Evolutionary conservation across 1,284 basidiomycete species (phyloP).

Genomic region (Tetrapyrgos nigripes): DNA sequence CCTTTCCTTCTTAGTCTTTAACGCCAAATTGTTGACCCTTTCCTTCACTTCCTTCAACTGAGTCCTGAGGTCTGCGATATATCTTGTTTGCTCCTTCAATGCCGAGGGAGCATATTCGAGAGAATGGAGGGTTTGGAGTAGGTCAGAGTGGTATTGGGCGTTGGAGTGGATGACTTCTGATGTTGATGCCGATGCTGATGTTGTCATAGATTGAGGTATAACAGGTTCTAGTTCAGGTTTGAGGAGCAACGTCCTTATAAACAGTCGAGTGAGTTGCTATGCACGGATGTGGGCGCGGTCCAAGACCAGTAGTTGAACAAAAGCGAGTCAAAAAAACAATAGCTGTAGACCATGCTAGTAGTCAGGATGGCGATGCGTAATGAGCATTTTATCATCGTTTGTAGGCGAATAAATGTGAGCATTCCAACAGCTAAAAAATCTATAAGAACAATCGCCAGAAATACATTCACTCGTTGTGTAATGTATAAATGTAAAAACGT

Average conservation of each 20-base stretch:
- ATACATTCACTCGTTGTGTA: neutral
- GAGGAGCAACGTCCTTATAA: too few species aligned
- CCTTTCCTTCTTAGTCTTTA: conserved; percentile 47
- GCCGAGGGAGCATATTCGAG: conserved; percentile 48
- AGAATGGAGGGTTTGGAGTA: conserved; percentile 38
- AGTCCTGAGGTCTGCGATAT: conserved; percentile 39
- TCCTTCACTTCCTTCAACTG: conserved; percentile 29
- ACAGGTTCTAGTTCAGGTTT: too few species aligned
- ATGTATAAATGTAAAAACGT: neutral
- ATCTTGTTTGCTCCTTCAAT: conserved; percentile 38
- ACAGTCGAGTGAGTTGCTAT: too few species aligned
- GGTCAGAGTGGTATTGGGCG: conserved; percentile 41
- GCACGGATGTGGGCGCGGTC: too few species aligned
- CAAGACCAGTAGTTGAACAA: too few species aligned
- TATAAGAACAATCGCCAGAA: neutral
- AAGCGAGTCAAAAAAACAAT: too few species aligned
- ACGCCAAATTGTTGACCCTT: conserved; percentile 34
- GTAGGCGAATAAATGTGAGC: too few species aligned
- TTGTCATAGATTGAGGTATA: neutral
- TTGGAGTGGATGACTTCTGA: conserved; percentile 41
- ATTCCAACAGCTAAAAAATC: neutral
- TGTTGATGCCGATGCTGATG: conserved; percentile 29
- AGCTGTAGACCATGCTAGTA: too few species aligned
- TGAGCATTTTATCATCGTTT: too few species aligned
- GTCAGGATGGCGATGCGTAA: too few species aligned